Evolutionary conservation across 139 green algal genomes (phyloP), one percentile per base, ranked within the genome.

Genomic region (Chlorella sp.): DNA sequence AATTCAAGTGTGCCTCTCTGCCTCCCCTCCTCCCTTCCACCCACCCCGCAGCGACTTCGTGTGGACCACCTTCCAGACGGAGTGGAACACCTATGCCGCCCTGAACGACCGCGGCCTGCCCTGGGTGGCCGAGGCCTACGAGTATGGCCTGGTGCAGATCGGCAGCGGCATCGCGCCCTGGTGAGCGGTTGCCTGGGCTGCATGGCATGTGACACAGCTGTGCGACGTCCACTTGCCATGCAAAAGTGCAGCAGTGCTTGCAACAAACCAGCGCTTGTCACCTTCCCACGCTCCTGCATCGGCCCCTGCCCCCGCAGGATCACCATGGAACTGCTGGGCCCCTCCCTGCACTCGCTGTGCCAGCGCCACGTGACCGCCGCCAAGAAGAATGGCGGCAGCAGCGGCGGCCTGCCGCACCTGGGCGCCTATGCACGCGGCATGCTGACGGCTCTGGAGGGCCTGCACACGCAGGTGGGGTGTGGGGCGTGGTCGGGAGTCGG

Each of bases 361-460:
- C 57, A 81, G 70, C 41, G 39, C 39, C 32, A 34, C 25, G 7
- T 25, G 38, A 3, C 26, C 26, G 39, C 41, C 1, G 36, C 69
- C 25, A 1, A 7, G 5, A 44, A 60, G 51, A 60, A 15, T 15
- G 15, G 51, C 51, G 15, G 51, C 51, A 60, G 13, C 51, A 60
- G 51, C 51, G 51, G 51, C 51, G 51, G 51, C 51, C 51, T 60
- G 51, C 51, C 23, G 0, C 23, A 82, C 30, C 80, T 85, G 11
- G 23, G 15, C 30, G 55, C 26, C 18, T 89, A 83, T 30, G 87
- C 78, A 3, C 78, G 70, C 20, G 84, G 64, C 38, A 82, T 82
- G 82, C 85, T 92, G 34, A 20, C 81, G 32, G 87, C 89, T 26
- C 57, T 92, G 51, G 69, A 92, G 85, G 64, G 73, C 32, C 65